phyloP scores from a whole-genome alignment of 345 rosid species.

The Leavenworthia alabamica region DNA sequence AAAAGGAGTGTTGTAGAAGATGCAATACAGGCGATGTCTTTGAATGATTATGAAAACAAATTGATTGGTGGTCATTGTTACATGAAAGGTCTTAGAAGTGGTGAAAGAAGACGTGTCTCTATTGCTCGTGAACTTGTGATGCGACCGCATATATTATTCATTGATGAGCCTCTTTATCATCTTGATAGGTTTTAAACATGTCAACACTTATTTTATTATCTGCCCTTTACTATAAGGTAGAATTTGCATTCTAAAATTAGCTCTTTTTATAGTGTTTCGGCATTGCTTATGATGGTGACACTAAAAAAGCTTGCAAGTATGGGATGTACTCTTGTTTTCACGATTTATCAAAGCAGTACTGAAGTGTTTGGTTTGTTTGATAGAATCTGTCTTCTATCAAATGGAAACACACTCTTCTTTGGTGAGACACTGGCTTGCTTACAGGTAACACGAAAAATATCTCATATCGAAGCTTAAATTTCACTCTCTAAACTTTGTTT shows the following conservation, averaged over 20 bases:
- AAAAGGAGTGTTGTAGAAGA: conserved; percentile 92
- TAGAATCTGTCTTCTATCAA: conserved; percentile 91
- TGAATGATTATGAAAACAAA: conserved; percentile 85
- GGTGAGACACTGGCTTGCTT: conserved; percentile 98
- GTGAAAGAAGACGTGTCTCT: conserved; percentile 95
- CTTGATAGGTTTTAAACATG: conserved; percentile 61
- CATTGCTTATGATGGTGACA: conserved; percentile 99
- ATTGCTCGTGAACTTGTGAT: conserved; percentile 98
- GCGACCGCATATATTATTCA: conserved; percentile 86
- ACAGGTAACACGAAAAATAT: conserved; percentile 46
- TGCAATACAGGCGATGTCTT: conserved; percentile 95
- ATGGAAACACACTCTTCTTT: conserved; percentile 93
- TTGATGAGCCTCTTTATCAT: conserved; percentile 97
- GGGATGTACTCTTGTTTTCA: conserved; percentile 90
- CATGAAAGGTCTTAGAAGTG: conserved; percentile 83
- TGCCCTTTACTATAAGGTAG: not conserved
- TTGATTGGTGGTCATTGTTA: conserved; percentile 94
- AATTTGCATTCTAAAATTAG: not conserved
- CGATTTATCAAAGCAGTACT: conserved; percentile 89
- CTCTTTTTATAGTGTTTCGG: conserved; percentile 62
- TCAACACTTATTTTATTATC: not conserved
- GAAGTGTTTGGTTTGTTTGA: conserved; percentile 99
- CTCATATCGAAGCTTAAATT: not conserved
- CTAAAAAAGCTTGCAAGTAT: conserved; percentile 93
- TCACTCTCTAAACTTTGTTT: not conserved